Base-by-base conservation (phyloP, 1,284 basidiomycete species). In the Phellopilus nigrolimitatus region DNA sequence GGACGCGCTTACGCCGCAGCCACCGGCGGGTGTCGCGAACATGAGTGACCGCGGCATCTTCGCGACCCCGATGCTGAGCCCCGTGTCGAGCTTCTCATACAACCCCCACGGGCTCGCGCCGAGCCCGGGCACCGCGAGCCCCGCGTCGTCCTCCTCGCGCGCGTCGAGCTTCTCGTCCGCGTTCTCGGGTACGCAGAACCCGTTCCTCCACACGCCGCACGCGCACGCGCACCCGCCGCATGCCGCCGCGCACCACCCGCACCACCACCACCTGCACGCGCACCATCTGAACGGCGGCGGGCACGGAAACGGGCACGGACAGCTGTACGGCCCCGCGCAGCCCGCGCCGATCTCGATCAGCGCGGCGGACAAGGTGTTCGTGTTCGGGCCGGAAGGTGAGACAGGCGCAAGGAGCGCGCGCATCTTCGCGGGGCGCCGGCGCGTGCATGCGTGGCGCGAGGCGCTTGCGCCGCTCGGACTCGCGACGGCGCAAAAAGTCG, bases 331-430 rank as follows among this genome's bases (percentile, higher is more conserved):
- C 8, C 42, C 51, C 19, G 13, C 13, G 30, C 49, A 55, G 19
- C 47, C 52, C 5, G 40, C 47, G 45, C 51, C 47, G 25, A 56
- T 54, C 19, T 50, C 44, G n/a, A 47, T 51, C 33, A 49, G 46
- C 47, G 48, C 24, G 41, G 41, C 51, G 19, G 75, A 80, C 49
- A 80, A 77, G 62, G 75, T 86, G 47, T 88, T 75, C 62, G 84
- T 88, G n/a, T 87, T 84, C 59, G 82, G 82, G 6, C 82, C 82
- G 0, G 82, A 84, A 61, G 82, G 80, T 40, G 82, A 84, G 67
- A 75, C 74, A 1, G 82, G 82, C 34, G 80, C 82, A 62, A 71
- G 82, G 27, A 76, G 73, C 34, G 64, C 60, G 57, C 66, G 67
- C 47, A 81, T 84, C 39, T 82, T 84, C 54, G 75, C 79, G 40